Base-by-base conservation (phyloP, 768 basidiomycete genomes). In the Melanogaster broomeanus region DNA sequence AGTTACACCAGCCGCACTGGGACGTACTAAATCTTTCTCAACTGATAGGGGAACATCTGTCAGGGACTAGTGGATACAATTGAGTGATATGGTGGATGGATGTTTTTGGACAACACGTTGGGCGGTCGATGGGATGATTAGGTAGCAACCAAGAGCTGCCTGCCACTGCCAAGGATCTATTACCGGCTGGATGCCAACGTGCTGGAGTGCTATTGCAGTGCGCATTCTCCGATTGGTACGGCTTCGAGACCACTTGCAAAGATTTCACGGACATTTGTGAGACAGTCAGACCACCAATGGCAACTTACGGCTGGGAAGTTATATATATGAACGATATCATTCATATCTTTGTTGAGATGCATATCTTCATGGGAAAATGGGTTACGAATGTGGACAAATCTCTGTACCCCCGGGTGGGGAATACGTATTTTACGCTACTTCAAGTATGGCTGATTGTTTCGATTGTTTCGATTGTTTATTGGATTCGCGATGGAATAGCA, bases 1-100 rank as follows among this genome's bases (percentile, higher is more conserved):
- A 3, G 51, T 62, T 15, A 63, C 62, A 6, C 62, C 62, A 1
- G 63, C 55, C n/a, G 63, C 31, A n/a, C 49, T 65, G 35, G 60
- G 63, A 10, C 54, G 62, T n/a, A 43, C n/a, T 2, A 53, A 42
- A 27, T 64, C 62, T 6, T 43, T 59, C 37, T 52, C 54, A 33
- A 59, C 57, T 2, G 58, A 60, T 35, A 58, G 58, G 53, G 52
- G 52, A 22, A 34, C 33, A 19, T 49, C 39, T 25, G 40, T 42
- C 6, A 40, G 47, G 30, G 48, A 45, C 16, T 45, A 42, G 46
- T 24, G 50, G 18, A 35, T n/a, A n/a, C n/a, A n/a, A n/a, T n/a
- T n/a, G n/a, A n/a, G n/a, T 45, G 40, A 22, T 41, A 41, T 6
- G 22, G 15, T 22, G 19, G 38, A 22, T 11, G 5, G n/a, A 39